These are phyloP conservation scores for Podosphaera aphanis DNA, from an alignment of 2,329 filamentous ascomycete species.

Conservation along the genomic window DNA sequence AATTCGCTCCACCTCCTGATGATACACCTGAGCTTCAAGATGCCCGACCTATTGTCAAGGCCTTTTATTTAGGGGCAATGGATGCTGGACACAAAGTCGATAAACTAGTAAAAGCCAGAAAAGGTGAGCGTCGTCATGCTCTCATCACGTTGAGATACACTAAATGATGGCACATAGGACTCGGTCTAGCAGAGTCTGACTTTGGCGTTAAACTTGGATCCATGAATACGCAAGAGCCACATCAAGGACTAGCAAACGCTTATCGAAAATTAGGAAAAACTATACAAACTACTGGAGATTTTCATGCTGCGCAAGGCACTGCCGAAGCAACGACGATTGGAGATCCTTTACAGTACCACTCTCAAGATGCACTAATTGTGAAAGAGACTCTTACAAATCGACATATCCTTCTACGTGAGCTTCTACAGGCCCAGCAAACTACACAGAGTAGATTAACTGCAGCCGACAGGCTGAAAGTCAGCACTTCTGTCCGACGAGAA, in stretches of 20 bases:
- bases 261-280: constrained; percentile 90
- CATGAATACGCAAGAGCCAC: constrained; percentile 77
- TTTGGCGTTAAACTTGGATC: constrained; percentile 73
- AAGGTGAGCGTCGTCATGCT: constrained; percentile 35
- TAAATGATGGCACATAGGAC: constrained; percentile 30
- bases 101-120: constrained; percentile 69
- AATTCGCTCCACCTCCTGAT: constrained; percentile 91
- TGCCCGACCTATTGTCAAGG: constrained; percentile 73
- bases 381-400: constrained; percentile 96
- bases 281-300: constrained; percentile 83
- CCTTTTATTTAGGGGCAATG: constrained; percentile 89
- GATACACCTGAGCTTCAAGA: constrained; percentile 87
- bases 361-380: constrained; percentile 85
- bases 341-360: constrained; percentile 86
- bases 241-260: constrained; percentile 66
- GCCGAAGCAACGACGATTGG: constrained; percentile 87
- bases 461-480: constrained; percentile 70
- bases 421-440: constrained; percentile 70
- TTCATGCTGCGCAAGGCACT: constrained; percentile 85
- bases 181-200: constrained; percentile 79
- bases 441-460: constrained; percentile 65
- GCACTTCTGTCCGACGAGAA: constrained; percentile 67
- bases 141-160: constrained; percentile 10
- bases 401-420: constrained; percentile 82
- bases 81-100: constrained; percentile 95